Base-by-base conservation (phyloP, 2,329 filamentous ascomycete genomes). In the Fusarium nelsonii region DNA sequence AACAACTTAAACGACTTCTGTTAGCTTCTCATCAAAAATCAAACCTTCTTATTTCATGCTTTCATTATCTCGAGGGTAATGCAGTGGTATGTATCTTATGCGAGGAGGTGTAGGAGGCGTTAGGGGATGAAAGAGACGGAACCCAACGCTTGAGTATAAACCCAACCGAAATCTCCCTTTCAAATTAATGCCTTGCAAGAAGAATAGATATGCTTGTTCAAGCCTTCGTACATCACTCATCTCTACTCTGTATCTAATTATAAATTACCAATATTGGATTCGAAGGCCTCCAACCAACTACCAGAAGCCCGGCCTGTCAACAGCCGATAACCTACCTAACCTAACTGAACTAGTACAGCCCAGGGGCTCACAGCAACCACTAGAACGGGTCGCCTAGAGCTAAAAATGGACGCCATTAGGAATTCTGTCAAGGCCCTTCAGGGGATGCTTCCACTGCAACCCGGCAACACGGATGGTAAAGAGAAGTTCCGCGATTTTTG, bases 401-500 rank as follows among this genome's bases (percentile, higher is more conserved):
- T 61, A 72, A 67, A 65, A 66, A 73, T 74, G 73, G 66, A 53
- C 46, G 50, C 67, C 51, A 66, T 51, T 65, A 63, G 67, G 52
- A 62, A 62, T 66, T 54, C 65, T 36, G 34, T 41, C 54, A 54
- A 60, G 41, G 71, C 33, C 43, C 44, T 59, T 71, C 72, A 74
- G 69, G 73, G 71, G 73, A 71, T 65, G 68, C 64, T 65, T 49
- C 68, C 66, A 57, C 72, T 68, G 71, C 76, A 75, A 74, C 80
- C 78, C 75, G 71, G 79, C 79, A 82, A 81, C 79, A 70, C 68
- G 62, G 72, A 73, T 59, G 63, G 68, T 68, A 75, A 73, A 61
- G 76, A 80, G 72, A 74, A 76, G 73, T 80, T 80, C 77, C 78
- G 79, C 71, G 76, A 78, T 74, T 78, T 80, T 79, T 83, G 81